Base-by-base conservation (phyloP, 306 rosid genomes). In the Cajanus cajan region DNA sequence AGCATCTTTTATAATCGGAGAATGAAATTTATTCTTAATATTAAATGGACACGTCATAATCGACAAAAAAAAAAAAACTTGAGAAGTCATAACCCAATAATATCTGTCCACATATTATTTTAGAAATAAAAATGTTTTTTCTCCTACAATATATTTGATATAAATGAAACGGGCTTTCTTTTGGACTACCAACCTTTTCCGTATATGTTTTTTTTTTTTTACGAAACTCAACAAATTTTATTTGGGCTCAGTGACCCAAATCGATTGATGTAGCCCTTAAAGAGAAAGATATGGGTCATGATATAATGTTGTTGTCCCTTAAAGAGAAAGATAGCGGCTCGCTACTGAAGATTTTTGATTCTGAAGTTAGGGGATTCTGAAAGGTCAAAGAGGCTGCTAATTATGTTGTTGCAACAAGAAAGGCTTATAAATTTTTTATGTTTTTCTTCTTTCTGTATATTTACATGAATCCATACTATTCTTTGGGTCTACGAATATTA, bases 321-420 rank as follows among this genome's bases (percentile, higher is more conserved):
- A 18, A 31, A 50, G 44, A 50, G 4, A 37, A 81, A 75, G 81
- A 68, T 6, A n/a, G 25, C 41, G 2, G 74, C 74, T 55, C 5
- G 0, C 21, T 25, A 9, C 44, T 7, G 15, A 45, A 21, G 13
- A n/a, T 1, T 39, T 40, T 21, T 18, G n/a, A 71, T 0, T 31
- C 28, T 57, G n/a, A 8, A 21, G 47, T 45, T 74, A n/a, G 1
- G 71, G 76, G 77, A 81, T 68, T 37, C 24, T 22, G 19, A 37
- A 68, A 68, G 57, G 72, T 81, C 85, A 75, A 81, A 68, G 40
- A 58, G 85, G 73, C 77, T 74, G 81, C 85, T 67, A 57, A 81
- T 66, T 74, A 4, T 75, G 57, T 36, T 75, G 72, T 13, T 58
- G 7, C 48, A 45, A 44, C 85, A 74, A 68, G 55, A 34, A 66